Base-by-base conservation (phyloP, 331 rosid genomes). In the Arachis monticola region DNA sequence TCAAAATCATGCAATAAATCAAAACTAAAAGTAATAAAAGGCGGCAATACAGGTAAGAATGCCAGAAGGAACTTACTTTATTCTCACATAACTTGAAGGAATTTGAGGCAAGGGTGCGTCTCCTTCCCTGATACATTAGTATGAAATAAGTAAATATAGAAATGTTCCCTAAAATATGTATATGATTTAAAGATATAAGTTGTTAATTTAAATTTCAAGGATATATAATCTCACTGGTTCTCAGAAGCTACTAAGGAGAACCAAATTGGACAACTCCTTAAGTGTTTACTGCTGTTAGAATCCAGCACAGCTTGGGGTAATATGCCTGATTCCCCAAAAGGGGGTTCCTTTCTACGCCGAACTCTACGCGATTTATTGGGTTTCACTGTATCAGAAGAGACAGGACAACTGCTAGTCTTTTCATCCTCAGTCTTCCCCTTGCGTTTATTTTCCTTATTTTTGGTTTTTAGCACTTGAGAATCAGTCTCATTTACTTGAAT, bases 211-310 rank as follows among this genome's bases (percentile, higher is more conserved):
- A 67, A 50, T 51, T 74, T 74, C 58, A 56, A 75, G 69, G 75
- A 63, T 81, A 51, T 27, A 71, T 17, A 60, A 64, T 80, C 98
- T 91, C 81, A 94, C 99, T 87, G 97, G 57, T 87, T 91, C 80
- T 90, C 96, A 68, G 97, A 86, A 67, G 99, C 97, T 53, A 94
- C 80, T 58, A 94, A 89, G 64, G 93, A 94, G 77, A 94, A 86
- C 99, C 99, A 94, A 76, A 94, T 83, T 57, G 97, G 96, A 69
- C 88, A 85, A 51, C 68, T 57, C 87, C 84, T 86, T 66, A 81
- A 85, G 68, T 61, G 74, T 70, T 75, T 84, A 60, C 74, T 87
- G 81, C 83, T 47, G 64, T 84, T 65, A 46, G 88, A 80, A 56
- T 88, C 91, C 65, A 90, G 70, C 73, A 88, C 88, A 75, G 88